Evolutionary conservation across 2,329 filamentous ascomycete species (phyloP), one percentile per base, ranked within the genome.

Genomic region (Furcasterigmium furcatum): DNA sequence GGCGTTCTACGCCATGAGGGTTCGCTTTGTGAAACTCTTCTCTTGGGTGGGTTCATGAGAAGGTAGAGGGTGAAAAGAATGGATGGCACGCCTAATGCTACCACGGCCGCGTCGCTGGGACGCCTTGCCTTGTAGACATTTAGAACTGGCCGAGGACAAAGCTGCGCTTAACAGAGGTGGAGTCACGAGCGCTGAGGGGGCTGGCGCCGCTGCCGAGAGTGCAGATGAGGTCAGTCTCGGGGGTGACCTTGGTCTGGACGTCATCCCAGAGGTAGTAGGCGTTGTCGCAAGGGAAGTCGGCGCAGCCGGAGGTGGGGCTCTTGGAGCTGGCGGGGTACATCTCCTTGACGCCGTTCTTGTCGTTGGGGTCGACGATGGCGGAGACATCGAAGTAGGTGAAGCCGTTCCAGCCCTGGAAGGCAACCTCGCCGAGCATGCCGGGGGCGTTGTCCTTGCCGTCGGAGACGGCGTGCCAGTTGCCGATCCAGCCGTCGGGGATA

Each of bases 371-470:
- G 55, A 80, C 74, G 52, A 82, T 81, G 59, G 77, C 77, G 10
- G 76, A 80, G 50, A 82, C 76, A 51, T 82, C 78, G 47, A 77
- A 82, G 71, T 72, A 82, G 46, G 72, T 79, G 47, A 66, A 49
- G 52, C 65, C 75, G 43, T 60, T 56, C 62, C 62, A 77, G 57
- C 71, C 74, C 44, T 72, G 64, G 57, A 76, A 77, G 52, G 64
- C 63, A 45, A 76, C 66, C 67, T 77, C 74, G 44, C 73, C 74
- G 46, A 77, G 70, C 73, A 77, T 80, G 53, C 77, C 77, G 5
- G 68, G 59, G 35, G 56, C 55, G 52, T 71, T 63, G 10, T 57
- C 38, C 3, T 58, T 47, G 44, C 76, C 78, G 22, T 76, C 61
- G 34, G 64, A 63, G 52, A 78, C 59, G 38, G 77, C 67, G 61